Base-by-base conservation (phyloP, 2,329 filamentous ascomycete species). In the Grosmannia penicillata region DNA sequence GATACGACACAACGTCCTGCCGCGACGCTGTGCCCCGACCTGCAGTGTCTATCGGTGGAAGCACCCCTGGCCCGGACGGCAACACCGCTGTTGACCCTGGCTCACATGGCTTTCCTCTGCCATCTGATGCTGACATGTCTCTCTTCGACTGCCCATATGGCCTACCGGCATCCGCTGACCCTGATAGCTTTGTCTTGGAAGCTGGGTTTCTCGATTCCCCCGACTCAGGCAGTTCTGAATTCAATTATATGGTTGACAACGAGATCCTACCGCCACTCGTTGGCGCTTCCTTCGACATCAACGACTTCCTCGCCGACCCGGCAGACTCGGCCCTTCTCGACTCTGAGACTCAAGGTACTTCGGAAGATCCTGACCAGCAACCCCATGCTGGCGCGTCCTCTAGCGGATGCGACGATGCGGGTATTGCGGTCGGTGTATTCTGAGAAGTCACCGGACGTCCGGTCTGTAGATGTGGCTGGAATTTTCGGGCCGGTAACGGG, bases 1-100 rank as follows among this genome's bases (percentile, higher is more conserved):
- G 84, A 93, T 73, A 66, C 75, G 91, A 91, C 87, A 95, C 91
- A 95, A 95, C 87, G 93, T 94, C 87, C 91, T 96, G 91, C 91
- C 72, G 91, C 74, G 87, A 80, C 95, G 89, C 95, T 96, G 91
- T 96, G 81, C 60, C 44, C 43, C 40, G 91, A 94, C 91, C 91
- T 93, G 91, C 91, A 82, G 91, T 98, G 91, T 96, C 91, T 76
- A 79, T 89, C 82, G 81, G 74, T 66, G 69, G 72, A 71, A 62
- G 66, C 63, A 59, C 60, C 63, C 53, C 59, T 56, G 57, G 57
- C 59, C 51, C 65, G 60, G 55, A 53, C 48, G 55, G 55, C 53
- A 51, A 63, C 59, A 48, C 63, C 53, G 56, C 62, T 58, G 52
- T 56, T 54, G 55, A 54, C 53, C 48, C 53, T 53, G 42, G 56